These are phyloP conservation scores for Claviceps africana DNA, from an alignment of 2,329 filamentous ascomycete genomes.

Conservation along the genomic window DNA sequence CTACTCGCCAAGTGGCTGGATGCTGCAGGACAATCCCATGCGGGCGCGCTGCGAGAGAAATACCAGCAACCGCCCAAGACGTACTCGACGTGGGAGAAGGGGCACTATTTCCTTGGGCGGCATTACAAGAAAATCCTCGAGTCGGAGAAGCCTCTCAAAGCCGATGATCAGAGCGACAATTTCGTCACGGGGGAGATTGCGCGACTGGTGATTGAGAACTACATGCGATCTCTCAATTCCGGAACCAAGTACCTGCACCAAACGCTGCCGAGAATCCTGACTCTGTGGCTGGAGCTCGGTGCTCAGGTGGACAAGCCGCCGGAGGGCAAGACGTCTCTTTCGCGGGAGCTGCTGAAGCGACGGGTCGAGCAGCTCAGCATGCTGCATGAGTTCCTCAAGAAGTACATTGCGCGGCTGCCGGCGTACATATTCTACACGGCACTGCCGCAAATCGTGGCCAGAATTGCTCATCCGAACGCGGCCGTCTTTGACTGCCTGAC, in stretches of 20 bases:
- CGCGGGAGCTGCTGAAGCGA: slow-evolving; percentile 36
- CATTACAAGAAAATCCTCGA: slow-evolving; percentile 96
- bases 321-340: slow-evolving; percentile 38
- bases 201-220: slow-evolving; percentile 86
- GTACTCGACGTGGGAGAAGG: slow-evolving; percentile 74
- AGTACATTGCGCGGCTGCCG: slow-evolving; percentile 60
- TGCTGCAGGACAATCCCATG: slow-evolving; percentile 82
- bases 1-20: slow-evolving; percentile 95
- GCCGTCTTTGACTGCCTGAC: slow-evolving; percentile 66
- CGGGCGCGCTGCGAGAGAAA: slow-evolving; percentile 60
- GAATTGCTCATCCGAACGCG: slow-evolving; percentile 74
- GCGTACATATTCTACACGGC: slow-evolving; percentile 70
- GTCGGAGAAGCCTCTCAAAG: slow-evolving; percentile 65
- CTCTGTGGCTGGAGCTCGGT: slow-evolving; percentile 86
- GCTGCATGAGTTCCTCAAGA: slow-evolving; percentile 63
- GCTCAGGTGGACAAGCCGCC: slow-evolving; percentile 54
- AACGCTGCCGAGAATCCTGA: slow-evolving; percentile 79
- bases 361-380: slow-evolving; percentile 53
- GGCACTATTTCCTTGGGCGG: slow-evolving; percentile 89
- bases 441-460: slow-evolving; percentile 86
- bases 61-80: slow-evolving; percentile 72
- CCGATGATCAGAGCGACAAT: slow-evolving; percentile 61
- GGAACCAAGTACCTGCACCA: slow-evolving; percentile 95
- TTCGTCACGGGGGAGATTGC: slow-evolving; percentile 71
- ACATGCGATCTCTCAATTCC: slow-evolving; percentile 69